Conservation (phyloP, 2,329 filamentous ascomycete genomes). For the Macrophomina pseudophaseolina region DNA sequence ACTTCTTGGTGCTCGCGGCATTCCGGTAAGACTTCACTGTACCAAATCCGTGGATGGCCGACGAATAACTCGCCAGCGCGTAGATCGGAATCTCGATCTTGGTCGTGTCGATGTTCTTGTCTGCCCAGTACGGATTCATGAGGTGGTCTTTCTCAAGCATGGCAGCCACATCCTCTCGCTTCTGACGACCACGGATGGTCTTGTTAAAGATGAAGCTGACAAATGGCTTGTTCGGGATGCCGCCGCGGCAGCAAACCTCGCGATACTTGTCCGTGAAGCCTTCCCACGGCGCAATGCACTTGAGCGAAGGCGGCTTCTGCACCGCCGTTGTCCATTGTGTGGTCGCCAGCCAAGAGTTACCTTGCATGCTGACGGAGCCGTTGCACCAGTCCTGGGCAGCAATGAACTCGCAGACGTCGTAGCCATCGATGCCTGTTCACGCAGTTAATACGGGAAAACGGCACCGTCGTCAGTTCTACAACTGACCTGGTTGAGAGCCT, state of each 20-base stretch:
- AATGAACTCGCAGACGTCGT: conserved; percentile 52
- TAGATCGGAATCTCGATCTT: conserved; percentile 30
- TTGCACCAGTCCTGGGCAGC: conserved; percentile 53
- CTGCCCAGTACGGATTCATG: conserved; percentile 29
- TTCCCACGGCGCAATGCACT: conserved; percentile 11
- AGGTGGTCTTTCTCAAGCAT: conserved; percentile 29
- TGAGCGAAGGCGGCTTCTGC: conserved; percentile 13
- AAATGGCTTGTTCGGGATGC: conserved; percentile 24
- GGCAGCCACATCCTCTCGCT: conserved; percentile 23
- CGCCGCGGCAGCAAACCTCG: conserved; percentile 30
- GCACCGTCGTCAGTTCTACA: neutral
- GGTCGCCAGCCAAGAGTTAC: conserved; percentile 52
- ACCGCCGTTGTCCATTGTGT: conserved; percentile 38
- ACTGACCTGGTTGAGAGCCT: conserved; percentile 29
- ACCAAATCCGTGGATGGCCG: conserved; percentile 28
- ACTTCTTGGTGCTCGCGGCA: conserved; percentile 29
- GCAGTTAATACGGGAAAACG: neutral
- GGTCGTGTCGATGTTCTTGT: conserved; percentile 29
- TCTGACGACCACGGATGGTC: conserved; percentile 21
- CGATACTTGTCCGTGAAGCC: conserved; percentile 27
- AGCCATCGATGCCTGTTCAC: conserved; percentile 41
- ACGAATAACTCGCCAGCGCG: conserved; percentile 29
- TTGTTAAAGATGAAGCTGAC: conserved; percentile 27
- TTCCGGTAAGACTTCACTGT: conserved; percentile 25
- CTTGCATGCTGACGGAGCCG: conserved; percentile 38